phyloP scores from a whole-genome alignment of 2,329 filamentous ascomycete genomes.

The Microcyclospora tardicrescens region DNA sequence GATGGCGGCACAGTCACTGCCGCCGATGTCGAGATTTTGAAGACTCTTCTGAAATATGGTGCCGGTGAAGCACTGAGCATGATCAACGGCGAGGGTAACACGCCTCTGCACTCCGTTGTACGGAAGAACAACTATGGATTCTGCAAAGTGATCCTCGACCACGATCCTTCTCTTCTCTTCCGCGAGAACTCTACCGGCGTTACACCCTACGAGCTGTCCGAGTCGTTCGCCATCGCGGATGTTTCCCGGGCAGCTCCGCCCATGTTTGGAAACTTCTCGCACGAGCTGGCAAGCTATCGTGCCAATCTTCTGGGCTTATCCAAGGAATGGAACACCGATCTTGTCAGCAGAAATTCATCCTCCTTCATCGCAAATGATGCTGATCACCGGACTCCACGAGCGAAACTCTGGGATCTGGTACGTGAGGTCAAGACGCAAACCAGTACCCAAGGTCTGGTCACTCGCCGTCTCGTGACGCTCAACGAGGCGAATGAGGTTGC shows the following conservation, averaged over 20 bases:
- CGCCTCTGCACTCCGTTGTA: constrained; percentile 48
- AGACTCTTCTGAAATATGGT: constrained; percentile 18
- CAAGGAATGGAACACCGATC: neutral
- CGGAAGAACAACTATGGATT: constrained; percentile 31
- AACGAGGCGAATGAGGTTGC: constrained; percentile 50
- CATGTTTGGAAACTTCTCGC: constrained; percentile 1
- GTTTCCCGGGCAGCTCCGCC: constrained; percentile 4
- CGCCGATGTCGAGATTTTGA: constrained; percentile 24
- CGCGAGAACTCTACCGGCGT: constrained; percentile 65
- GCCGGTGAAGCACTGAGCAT: constrained; percentile 42
- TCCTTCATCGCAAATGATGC: constrained; percentile 12
- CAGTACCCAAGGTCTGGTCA: constrained; percentile 17
- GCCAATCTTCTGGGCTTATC: neutral
- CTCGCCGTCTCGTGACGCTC: constrained; percentile 43
- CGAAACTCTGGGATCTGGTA: constrained; percentile 27
- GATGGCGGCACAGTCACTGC: no score
- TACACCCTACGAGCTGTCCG: constrained; percentile 56
- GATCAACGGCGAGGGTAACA: constrained; percentile 53
- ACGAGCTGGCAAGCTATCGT: neutral
- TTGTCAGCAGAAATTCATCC: constrained; percentile 6
- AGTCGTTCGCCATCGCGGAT: constrained; percentile 38
- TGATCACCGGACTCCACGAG: constrained; percentile 6
- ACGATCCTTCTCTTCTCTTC: constrained; percentile 46
- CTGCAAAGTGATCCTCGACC: constrained; percentile 42
- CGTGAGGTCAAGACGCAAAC: constrained; percentile 16